Evolutionary conservation across 805 yeast genomes (phyloP).

Genomic region (Hanseniaspora vineae): DNA sequence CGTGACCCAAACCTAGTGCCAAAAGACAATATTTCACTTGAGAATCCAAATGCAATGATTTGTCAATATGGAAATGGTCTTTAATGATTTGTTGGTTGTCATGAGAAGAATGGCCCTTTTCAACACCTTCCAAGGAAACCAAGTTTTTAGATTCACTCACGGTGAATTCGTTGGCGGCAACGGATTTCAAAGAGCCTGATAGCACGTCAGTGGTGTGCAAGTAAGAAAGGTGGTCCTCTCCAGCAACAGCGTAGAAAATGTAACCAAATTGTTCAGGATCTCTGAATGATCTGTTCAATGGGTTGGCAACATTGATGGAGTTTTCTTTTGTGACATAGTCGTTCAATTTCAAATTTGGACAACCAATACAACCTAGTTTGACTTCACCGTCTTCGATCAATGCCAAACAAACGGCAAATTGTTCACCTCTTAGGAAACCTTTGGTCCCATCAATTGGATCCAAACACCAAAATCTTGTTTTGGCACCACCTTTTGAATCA

Average conservation of each 20-base stretch:
- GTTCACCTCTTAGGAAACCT: constrained; percentile 92
- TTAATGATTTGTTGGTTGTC: constrained; percentile 74
- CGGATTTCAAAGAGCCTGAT: constrained; percentile 29
- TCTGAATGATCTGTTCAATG: constrained; percentile 13
- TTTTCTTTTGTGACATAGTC: constrained; percentile 13
- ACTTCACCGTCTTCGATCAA: constrained; percentile 76
- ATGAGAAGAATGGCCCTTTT: constrained; percentile 88
- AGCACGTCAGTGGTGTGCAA: constrained; percentile 19
- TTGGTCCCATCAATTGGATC: constrained; percentile 98
- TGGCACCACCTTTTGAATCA: constrained; percentile 60
- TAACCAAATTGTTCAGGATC: constrained; percentile 19
- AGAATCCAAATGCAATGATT: constrained; percentile 75
- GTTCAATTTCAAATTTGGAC: constrained; percentile 63
- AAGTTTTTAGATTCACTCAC: constrained; percentile 21
- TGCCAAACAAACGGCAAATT: constrained; percentile 91
- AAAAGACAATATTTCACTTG: constrained; percentile 93
- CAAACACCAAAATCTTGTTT: constrained; percentile 88
- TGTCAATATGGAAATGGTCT: constrained; percentile 42
- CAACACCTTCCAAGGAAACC: constrained; percentile 66
- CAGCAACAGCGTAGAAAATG: constrained; percentile 21
- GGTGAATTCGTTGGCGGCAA: constrained; percentile 41
- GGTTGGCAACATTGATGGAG: too few species aligned
- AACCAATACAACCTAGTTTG: constrained; percentile 86
- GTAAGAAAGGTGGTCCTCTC: constrained; percentile 25
- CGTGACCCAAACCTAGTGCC: constrained; percentile 83